Base-by-base conservation (phyloP, 2,329 filamentous ascomycete species). In the Neonectria neomacrospora region DNA sequence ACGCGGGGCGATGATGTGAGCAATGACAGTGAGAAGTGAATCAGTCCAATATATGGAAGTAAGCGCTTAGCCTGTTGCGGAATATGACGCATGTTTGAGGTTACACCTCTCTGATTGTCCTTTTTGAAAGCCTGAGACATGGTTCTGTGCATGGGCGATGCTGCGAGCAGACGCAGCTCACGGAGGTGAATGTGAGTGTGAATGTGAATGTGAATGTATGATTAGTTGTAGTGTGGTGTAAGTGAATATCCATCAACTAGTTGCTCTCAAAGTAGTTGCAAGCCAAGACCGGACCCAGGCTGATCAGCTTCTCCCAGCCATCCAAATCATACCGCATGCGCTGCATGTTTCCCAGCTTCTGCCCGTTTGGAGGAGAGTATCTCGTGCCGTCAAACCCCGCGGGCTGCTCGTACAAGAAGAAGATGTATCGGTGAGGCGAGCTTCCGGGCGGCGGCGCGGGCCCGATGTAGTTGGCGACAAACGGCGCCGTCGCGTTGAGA, bases 321-420 rank as follows among this genome's bases (percentile, higher is more conserved):
- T 81, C 80, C 50, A 82, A 65, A 58, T 82, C 74, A 65, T 76
- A 85, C 16, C 82, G 70, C 66, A 83, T 79, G 16, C 83, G 76
- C 18, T 57, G 41, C 74, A 63, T 67, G 23, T 73, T 74, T 0
- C 78, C 67, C 52, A 84, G n/a, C 1, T 74, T 70, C 59, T 79
- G 74, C 0, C 77, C 79, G 22, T 71, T 70, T 8, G 75, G 63
- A 47, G 80, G 76, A 22, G 75, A 75, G 65, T 78, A 74, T 67
- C 75, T 26, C 60, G 71, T 41, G 9, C 5, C 54, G 5, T 68
- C 62, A 39, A 65, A 68, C 2, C n/a, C 58, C 2, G 26, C 55
- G 0, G 83, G 82, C 71, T 85, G 81, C 65, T 83, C 79, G 62
- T 80, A 85, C 22, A 85, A 68, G 61, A 84, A 77, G 67, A 85